Base-by-base conservation (phyloP, 768 basidiomycete species). In the Paxillus involutus region DNA sequence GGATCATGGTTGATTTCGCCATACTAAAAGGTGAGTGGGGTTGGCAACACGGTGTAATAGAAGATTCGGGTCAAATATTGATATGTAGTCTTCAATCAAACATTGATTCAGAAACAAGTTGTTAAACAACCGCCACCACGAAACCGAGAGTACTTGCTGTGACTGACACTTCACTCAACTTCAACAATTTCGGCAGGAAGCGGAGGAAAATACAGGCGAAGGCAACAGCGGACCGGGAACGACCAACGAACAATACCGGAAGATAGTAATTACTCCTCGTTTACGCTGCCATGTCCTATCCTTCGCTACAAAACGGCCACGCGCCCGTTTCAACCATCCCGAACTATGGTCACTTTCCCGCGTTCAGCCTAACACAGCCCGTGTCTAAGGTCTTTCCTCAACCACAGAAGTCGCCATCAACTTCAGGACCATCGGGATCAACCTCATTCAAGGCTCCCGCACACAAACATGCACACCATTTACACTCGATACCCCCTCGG, bases 391-490 rank as follows among this genome's bases (percentile, higher is more conserved):
- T 9, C 4, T 53, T 24, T 36, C 53, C 37, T 2, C 58, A 53
- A 46, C 39, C 58, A 2, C 65, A 54, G 17, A 35, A 55, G 16
- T 55, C 59, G 3, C 51, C 67, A 2, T 52, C 69, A 14, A 48
- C 55, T 19, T 40, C 49, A 9, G 35, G 56, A 24, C 56, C 58
- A 16, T 43, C 55, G 13, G 57, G 47, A 24, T 48, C 52, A 14
- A 57, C 52, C 4, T 56, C 78, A 0, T 88, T 87, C 73, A 80
- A 77, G 57, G 82, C 88, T 2, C 88, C 88, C 8, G 91, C 91
- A 1, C 91, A 93, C 71, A 90, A 87, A 60, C 89, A 92, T 76
- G 91, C 91, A 0, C 91, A 93, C 67, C 89, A 93, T 66, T 72
- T 93, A 2, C 91, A 94, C 65, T 84, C 88, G 2, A 92, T 94